Evolutionary conservation across 805 yeast genomes (phyloP).

Genomic region (Candida anglica): DNA sequence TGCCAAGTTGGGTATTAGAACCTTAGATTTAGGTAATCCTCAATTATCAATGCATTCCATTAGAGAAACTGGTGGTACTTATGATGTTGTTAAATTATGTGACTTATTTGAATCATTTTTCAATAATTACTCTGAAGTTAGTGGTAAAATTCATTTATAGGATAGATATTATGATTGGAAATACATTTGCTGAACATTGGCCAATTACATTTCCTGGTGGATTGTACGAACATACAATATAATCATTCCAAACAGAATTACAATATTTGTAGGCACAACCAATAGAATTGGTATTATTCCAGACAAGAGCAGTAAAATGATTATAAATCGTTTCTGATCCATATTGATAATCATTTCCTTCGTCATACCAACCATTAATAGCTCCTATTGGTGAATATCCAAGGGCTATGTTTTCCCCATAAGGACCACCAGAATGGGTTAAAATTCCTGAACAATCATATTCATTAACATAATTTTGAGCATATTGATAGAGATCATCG

Average conservation of each 20-base stretch:
- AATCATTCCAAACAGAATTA: constrained; percentile 27
- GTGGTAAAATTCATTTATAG: constrained; percentile 24
- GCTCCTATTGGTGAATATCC: constrained; percentile 33
- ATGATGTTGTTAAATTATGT: constrained; percentile 63
- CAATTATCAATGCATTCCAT: constrained; percentile 92
- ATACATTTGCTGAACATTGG: constrained; percentile 17
- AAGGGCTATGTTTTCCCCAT: constrained; percentile 38
- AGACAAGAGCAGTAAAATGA: constrained; percentile 37
- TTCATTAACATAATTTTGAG: constrained; percentile 24
- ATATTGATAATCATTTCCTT: constrained; percentile 27
- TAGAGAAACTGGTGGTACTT: constrained; percentile 84
- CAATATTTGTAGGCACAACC: constrained; percentile 36
- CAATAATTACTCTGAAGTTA: constrained; percentile 27
- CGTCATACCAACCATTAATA: constrained; percentile 38
- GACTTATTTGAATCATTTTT: constrained; percentile 62
- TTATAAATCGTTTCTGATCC: constrained; percentile 22
- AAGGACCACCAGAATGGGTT: constrained; percentile 30
- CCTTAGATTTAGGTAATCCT: constrained; percentile 88
- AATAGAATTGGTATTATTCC: constrained; percentile 27
- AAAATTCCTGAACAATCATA: constrained; percentile 34
- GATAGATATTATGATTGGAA: constrained; percentile 16
- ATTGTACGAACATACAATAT: constrained; percentile 36
- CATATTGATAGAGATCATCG: constrained; percentile 23
- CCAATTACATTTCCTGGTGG: constrained; percentile 30
- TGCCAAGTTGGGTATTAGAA: constrained; percentile 80